Conservation (phyloP, 2,329 filamentous ascomycete species). For the Scortechinia acanthostroma region DNA sequence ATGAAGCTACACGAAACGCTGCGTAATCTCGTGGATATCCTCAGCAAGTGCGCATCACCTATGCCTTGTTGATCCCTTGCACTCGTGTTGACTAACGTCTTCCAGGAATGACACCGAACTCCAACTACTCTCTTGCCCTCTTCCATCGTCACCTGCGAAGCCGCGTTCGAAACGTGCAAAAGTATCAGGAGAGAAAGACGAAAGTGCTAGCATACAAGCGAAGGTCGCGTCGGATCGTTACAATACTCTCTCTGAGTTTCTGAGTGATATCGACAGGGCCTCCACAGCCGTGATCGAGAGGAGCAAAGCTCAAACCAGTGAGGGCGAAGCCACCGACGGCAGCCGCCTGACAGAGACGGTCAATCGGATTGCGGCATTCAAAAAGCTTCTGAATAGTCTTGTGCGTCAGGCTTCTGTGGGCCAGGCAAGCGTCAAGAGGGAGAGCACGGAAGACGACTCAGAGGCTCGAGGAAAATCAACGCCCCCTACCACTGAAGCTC, state of each 20-base stretch:
- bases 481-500: background rate
- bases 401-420: background rate
- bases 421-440: background rate
- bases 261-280: constrained; percentile 28
- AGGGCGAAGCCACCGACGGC: constrained; percentile 12
- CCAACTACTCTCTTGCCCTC: constrained; percentile 26
- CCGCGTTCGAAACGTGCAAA: constrained; percentile 31
- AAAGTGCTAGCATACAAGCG: constrained; percentile 23
- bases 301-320: constrained; percentile 18
- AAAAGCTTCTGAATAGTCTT: background rate
- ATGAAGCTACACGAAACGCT: constrained; percentile 20
- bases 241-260: constrained; percentile 26
- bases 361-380: constrained; percentile 2
- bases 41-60: constrained; percentile 16
- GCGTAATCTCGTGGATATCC: constrained; percentile 20
- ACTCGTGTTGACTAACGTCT: constrained; percentile 12
- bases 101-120: constrained; percentile 29
- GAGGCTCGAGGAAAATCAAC: background rate
- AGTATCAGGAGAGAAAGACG: constrained; percentile 20
- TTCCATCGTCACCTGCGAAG: constrained; percentile 21
- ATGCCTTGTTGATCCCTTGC: background rate
- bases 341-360: constrained; percentile 7
- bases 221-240: constrained; percentile 25
- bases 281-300: constrained; percentile 23
- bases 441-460: background rate